These are phyloP conservation scores for Populus hybrid DNA, from an alignment of 441 rosid species.

Conservation along the genomic window DNA sequence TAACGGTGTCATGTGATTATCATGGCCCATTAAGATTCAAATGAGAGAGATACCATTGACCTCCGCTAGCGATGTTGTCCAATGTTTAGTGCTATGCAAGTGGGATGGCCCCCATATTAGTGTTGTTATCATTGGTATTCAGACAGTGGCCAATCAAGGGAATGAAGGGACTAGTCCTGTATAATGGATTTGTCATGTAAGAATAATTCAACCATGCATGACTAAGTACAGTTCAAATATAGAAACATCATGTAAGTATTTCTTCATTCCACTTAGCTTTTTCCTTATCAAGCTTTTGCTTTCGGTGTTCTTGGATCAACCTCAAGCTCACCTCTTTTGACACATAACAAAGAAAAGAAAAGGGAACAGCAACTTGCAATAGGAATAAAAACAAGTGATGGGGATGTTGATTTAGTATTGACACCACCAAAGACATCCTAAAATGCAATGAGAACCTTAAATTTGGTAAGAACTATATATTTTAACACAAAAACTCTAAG, in stretches of 20 bases:
- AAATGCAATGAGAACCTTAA: not conserved
- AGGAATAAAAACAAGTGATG: not conserved
- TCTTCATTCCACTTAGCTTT: conserved; percentile 30
- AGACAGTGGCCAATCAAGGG: conserved; percentile 40
- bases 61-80: conserved; percentile 33
- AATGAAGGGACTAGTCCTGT: conserved; percentile 28
- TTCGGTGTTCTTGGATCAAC: conserved; percentile 24
- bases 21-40: conserved; percentile 43
- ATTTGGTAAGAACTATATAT: not conserved
- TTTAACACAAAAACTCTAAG: not conserved
- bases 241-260: conserved; percentile 26
- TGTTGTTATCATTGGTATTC: conserved; percentile 35
- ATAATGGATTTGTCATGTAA: conserved; percentile 29
- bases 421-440: not conserved
- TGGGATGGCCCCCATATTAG: conserved; percentile 37
- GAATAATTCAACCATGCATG: conserved; percentile 42
- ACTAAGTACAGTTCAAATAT: conserved; percentile 27
- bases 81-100: conserved; percentile 43
- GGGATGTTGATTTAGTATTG: not conserved
- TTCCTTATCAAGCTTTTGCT: conserved; percentile 22
- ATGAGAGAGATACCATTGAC: conserved; percentile 42
- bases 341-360: conserved; percentile 25
- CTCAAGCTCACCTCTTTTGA: conserved; percentile 20
- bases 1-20: conserved; percentile 29
- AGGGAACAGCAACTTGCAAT: conserved; percentile 1